Percentiles rank a stretch among this genome's conserved stretches.
Evolutionary conservation across 495 filamentous ascomycete species (phyloP).

Genomic region (Aspergillus conjunctus): DNA sequence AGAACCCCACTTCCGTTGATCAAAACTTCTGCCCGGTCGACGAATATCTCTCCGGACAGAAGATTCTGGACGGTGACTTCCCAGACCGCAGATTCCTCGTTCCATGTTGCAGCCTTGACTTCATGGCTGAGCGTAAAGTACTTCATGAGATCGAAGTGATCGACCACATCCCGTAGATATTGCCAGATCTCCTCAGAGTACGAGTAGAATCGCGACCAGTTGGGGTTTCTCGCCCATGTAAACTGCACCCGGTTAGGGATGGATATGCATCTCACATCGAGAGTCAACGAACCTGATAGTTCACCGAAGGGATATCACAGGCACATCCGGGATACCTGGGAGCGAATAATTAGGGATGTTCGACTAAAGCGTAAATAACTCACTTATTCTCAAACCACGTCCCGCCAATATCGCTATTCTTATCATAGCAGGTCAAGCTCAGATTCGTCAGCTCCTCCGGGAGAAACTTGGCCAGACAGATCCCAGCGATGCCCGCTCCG

Average conservation of each 20-base stretch:
- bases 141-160: background rate
- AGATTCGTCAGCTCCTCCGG: background rate
- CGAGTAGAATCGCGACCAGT: background rate
- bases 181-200: background rate
- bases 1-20: background rate
- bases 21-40: background rate
- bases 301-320: background rate
- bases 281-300: background rate
- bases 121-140: background rate
- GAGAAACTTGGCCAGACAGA: background rate
- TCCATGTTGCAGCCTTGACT: background rate
- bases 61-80: background rate
- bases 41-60: background rate
- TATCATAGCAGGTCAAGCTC: background rate
- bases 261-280: background rate
- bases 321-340: background rate
- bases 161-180: background rate
- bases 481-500: background rate
- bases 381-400: background rate
- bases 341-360: background rate
- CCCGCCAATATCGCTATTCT: background rate
- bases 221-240: background rate
- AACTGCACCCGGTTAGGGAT: background rate
- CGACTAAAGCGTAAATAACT: background rate
- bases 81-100: background rate